Evolutionary conservation across 148 eudicot genomes (phyloP).

Genomic region (Rhododendron molle): DNA sequence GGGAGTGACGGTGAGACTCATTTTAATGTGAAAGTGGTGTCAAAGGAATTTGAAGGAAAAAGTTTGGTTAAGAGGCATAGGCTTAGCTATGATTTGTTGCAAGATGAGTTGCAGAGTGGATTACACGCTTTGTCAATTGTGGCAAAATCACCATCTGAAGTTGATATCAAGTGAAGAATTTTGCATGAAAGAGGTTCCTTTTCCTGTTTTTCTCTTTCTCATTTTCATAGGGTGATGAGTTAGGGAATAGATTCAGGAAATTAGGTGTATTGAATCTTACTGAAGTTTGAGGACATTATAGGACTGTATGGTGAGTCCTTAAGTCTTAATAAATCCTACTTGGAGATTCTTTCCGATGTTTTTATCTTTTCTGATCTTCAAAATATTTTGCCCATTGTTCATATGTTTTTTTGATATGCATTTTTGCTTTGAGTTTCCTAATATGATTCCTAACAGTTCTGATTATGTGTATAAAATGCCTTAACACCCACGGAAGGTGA

Average conservation of each 20-base stretch:
- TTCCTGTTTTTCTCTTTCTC: too few species aligned
- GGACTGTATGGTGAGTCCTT: background rate
- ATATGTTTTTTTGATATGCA: background rate
- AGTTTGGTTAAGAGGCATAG: too few species aligned
- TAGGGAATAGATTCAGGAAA: slow-evolving; percentile 17
- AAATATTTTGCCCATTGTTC: background rate
- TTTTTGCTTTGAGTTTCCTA: background rate
- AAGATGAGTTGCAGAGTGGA: too few species aligned
- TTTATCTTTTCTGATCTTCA: background rate
- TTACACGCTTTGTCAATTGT: too few species aligned
- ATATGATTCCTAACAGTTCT: background rate
- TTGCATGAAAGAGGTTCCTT: too few species aligned
- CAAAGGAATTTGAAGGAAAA: slow-evolving; percentile 2
- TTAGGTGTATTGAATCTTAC: background rate
- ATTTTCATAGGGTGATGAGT: too few species aligned
- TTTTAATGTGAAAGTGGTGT: slow-evolving; percentile 69
- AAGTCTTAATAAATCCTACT: background rate
- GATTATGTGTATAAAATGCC: background rate
- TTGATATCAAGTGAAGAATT: too few species aligned
- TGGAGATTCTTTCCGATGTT: background rate
- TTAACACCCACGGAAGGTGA: background rate
- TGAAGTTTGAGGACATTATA: background rate
- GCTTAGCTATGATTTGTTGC: too few species aligned
- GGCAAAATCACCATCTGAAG: too few species aligned
- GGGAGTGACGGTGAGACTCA: slow-evolving; percentile 81